Percentiles rank a stretch among this genome's conserved stretches.
Evolutionary conservation across 768 basidiomycete species (phyloP).

Genomic region (Hemileccinum impolitum): DNA sequence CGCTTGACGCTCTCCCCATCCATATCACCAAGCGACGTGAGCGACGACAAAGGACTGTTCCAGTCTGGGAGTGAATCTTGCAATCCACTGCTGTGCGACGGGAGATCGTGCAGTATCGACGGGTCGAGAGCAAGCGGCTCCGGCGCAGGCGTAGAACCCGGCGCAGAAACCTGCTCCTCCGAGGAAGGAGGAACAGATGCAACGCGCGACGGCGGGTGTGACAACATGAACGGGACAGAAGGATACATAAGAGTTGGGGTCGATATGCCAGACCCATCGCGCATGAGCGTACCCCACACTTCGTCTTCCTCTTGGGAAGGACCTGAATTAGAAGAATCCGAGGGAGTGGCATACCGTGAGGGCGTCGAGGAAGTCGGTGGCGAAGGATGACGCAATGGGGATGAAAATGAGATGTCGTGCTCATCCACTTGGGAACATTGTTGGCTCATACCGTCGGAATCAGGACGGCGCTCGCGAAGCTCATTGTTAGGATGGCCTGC

Average conservation of each 20-base stretch:
- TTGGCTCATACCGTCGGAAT: background rate
- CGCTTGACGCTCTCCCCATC: background rate
- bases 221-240: slow-evolving; percentile 1
- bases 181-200: background rate
- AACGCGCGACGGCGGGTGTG: background rate
- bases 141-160: too few species aligned
- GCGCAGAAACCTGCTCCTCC: background rate
- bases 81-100: background rate
- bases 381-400: background rate
- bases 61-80: background rate
- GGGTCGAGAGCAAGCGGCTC: slow-evolving; percentile 5
- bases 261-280: slow-evolving; percentile 9
- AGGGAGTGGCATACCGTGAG: slow-evolving; percentile 11
- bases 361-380: background rate
- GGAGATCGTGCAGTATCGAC: slow-evolving; percentile 7
- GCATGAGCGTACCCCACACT: slow-evolving; percentile 19
- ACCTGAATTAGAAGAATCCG: background rate
- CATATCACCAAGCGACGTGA: slow-evolving; percentile 12
- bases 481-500: background rate
- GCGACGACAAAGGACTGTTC: slow-evolving; percentile 9
- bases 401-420: background rate
- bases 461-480: background rate
- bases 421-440: background rate
- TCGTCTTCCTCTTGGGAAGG: slow-evolving; percentile 26
- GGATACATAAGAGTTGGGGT: slow-evolving; percentile 1